Percentiles rank a stretch among this genome's conserved stretches.
These are phyloP conservation scores for Monilinia aucupariae DNA, from an alignment of 2,329 filamentous ascomycete species.

Conservation along the genomic window DNA sequence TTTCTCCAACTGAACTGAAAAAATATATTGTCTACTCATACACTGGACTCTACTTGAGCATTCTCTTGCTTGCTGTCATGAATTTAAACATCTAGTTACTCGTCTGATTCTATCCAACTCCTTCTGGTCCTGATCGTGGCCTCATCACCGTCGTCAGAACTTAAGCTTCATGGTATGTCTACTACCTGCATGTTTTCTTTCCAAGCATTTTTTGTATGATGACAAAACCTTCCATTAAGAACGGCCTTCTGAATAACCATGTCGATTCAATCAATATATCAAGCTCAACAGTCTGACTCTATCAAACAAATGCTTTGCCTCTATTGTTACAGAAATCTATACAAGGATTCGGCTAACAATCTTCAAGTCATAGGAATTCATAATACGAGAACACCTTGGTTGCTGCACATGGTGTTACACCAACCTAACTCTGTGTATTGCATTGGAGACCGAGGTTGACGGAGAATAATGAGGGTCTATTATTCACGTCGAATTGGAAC, in stretches of 20 bases:
- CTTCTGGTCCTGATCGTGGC: background rate
- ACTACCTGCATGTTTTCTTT: constrained; percentile 1
- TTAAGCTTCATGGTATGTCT: background rate
- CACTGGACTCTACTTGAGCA: background rate
- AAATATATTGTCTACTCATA: background rate
- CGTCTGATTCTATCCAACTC: background rate
- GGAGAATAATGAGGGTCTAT: background rate
- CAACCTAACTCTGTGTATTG: background rate
- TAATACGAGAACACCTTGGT: background rate
- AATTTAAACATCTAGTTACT: background rate
- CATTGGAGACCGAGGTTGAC: background rate
- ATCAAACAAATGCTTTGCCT: background rate
- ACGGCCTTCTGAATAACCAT: constrained; percentile 60
- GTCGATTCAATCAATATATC: constrained; percentile 51
- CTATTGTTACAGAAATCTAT: background rate
- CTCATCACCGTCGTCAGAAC: background rate
- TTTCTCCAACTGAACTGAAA: too few relatives aligned
- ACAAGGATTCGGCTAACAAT: constrained; percentile 10
- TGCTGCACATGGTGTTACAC: background rate
- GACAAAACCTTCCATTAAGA: constrained; percentile 53
- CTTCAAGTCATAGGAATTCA: background rate
- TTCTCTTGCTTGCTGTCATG: background rate
- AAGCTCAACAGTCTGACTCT: constrained; percentile 60
- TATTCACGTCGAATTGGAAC: background rate
- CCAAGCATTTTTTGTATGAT: constrained; percentile 42